phyloP scores from a whole-genome alignment of 495 filamentous ascomycete genomes.

The Aspergillus ellipticus region DNA sequence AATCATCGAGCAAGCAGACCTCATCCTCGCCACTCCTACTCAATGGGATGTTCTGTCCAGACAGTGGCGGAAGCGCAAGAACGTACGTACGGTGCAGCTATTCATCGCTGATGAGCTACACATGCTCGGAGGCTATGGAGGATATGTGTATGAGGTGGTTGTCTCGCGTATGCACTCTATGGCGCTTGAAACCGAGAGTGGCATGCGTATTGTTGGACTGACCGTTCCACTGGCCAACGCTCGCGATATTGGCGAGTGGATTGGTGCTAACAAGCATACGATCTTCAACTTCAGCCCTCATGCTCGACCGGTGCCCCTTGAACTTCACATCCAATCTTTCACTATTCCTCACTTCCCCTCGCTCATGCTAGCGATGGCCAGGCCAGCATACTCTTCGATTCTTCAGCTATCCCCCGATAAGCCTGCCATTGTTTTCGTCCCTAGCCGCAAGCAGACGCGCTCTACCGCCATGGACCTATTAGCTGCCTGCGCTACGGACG shows the following conservation, averaged over 20 bases:
- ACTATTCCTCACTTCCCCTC: conserved; percentile 96
- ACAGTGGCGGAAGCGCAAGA: conserved; percentile 94
- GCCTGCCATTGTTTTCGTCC: conserved; percentile 86
- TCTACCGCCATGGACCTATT: conserved; percentile 87
- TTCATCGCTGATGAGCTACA: conserved; percentile 97
- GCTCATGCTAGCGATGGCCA: conserved; percentile 96
- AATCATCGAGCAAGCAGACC: conserved; percentile 80
- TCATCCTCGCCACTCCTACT: conserved; percentile 85
- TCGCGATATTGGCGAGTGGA: conserved; percentile 95
- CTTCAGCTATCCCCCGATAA: conserved; percentile 82
- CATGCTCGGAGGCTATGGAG: conserved; percentile 84
- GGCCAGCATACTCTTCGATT: conserved; percentile 83
- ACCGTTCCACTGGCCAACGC: conserved; percentile 91
- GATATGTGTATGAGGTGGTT: conserved; percentile 91
- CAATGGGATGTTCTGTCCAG: conserved; percentile 97
- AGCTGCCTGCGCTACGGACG: conserved; percentile 76
- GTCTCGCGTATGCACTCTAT: conserved; percentile 98
- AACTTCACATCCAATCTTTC: conserved; percentile 94
- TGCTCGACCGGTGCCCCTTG: conserved; percentile 79
- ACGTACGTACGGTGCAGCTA: conserved; percentile 83
- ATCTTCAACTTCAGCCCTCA: conserved; percentile 98
- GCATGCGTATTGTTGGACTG: conserved; percentile 83
- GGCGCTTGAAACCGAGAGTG: conserved; percentile 76
- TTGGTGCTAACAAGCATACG: conserved; percentile 96
- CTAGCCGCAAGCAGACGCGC: conserved; percentile 86